A percentile compares a stretch with the other conserved stretches of the same genome.
phyloP scores from a whole-genome alignment of 495 filamentous ascomycete species.

The Trichoderma reesei region DNA sequence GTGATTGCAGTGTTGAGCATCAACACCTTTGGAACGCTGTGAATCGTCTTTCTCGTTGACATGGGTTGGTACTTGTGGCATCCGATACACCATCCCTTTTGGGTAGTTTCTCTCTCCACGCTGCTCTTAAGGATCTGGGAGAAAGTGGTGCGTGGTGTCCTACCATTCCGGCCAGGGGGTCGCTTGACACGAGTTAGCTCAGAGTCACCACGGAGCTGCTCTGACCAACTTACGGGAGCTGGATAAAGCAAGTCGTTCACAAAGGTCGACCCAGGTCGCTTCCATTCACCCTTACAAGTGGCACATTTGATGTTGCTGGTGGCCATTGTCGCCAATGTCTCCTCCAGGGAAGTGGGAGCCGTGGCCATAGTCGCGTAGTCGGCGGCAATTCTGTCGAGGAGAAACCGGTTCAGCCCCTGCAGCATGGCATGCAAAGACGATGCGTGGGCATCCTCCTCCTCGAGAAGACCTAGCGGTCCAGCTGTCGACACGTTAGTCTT shows the following conservation, averaged over 20 bases:
- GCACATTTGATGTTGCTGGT: conserved; percentile 62
- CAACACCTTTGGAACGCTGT: conserved; percentile 68
- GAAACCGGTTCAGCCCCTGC: conserved; percentile 66
- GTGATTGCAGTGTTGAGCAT: conserved; percentile 73
- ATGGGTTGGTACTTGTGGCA: conserved; percentile 82
- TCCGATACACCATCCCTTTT: conserved; percentile 79
- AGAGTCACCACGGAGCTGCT: neutral
- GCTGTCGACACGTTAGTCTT: conserved; percentile 31
- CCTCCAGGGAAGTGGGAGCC: conserved; percentile 48
- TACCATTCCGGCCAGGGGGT: conserved; percentile 38
- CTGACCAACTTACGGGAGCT: conserved; percentile 33
- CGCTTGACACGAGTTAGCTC: conserved; percentile 21
- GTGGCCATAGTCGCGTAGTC: conserved; percentile 57
- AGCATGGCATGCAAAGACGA: conserved; percentile 62
- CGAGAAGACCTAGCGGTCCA: conserved; percentile 60
- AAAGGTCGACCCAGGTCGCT: conserved; percentile 54
- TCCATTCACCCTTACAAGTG: conserved; percentile 70
- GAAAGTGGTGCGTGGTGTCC: conserved; percentile 51
- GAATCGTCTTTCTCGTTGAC: conserved; percentile 66
- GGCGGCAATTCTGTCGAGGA: conserved; percentile 60
- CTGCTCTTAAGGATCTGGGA: conserved; percentile 77
- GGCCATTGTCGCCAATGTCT: conserved; percentile 34
- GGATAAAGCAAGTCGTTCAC: conserved; percentile 83
- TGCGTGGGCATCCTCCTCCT: conserved; percentile 72
- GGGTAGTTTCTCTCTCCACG: conserved; percentile 72